Evolutionary conservation across 225 moss, liverwort and hornwort genomes (phyloP).

Genomic region (Rhytidiadelphus loreus): DNA sequence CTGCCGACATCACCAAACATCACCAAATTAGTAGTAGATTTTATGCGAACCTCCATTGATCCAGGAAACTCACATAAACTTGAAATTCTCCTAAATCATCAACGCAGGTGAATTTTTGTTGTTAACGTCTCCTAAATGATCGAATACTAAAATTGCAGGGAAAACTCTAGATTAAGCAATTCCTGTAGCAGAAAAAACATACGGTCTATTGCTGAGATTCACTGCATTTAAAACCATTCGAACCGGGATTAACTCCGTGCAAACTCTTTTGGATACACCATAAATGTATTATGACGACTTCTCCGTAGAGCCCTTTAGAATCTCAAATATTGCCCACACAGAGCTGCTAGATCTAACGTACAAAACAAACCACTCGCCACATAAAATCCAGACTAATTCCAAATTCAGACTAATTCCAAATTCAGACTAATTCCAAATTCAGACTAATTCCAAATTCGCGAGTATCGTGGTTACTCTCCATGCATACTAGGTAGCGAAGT

Average conservation of each 20-base stretch:
- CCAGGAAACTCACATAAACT: neutral
- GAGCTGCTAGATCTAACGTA: neutral
- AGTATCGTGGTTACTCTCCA: neutral
- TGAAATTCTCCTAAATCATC: neutral
- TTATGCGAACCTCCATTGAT: neutral
- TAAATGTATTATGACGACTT: neutral
- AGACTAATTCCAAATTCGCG: neutral
- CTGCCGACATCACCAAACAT: slow-evolving; percentile 34
- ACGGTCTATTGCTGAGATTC: neutral
- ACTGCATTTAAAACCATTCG: neutral
- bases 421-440: neutral
- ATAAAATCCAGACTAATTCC: neutral
- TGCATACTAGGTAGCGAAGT: neutral
- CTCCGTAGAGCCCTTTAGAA: neutral
- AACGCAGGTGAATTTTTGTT: neutral
- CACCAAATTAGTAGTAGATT: neutral
- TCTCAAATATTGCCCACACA: neutral
- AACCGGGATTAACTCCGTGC: neutral
- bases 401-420: neutral
- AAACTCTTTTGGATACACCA: neutral
- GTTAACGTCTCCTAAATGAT: neutral
- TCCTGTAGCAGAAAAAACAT: neutral
- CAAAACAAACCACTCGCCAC: neutral
- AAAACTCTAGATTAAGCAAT: neutral
- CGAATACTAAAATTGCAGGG: neutral